Base-by-base conservation (phyloP, 1,284 basidiomycete species). In the Retiboletus fuscus region DNA sequence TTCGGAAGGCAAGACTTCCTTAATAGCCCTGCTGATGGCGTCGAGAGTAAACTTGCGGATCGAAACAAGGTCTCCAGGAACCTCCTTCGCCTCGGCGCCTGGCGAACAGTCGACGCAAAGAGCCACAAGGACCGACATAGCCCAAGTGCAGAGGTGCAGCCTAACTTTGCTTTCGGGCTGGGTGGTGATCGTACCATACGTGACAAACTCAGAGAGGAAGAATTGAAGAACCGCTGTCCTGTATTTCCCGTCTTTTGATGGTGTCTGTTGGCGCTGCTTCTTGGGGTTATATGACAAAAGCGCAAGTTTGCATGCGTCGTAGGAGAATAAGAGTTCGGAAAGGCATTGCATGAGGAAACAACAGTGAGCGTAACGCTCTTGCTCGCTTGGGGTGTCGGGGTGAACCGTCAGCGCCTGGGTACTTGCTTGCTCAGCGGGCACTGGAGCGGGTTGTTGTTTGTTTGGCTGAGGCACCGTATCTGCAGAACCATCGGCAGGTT, bases 21-120 rank as follows among this genome's bases (percentile, higher is more conserved):
- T 97, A 84, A 99, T 91, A 8, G 95, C 90, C 72, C 93, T 93
- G 75, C 91, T 93, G 72, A 99, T 87, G 2, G 93, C 92, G 76
- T 99, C 97, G 41, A 99, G 86, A 2, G 99, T 93, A 68, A 93
- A 92, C 82, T 96, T 97, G 71, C 98, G 93, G 26, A 97, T 93
- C 11, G 90, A 89, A n/a, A 94, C 87, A 24, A 99, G 86, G 67
- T 97, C 95, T 22, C 90, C 79, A 1, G 93, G 88, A 3, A 94
- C 85, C 41, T 96, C 95, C 80, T 96, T 96, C 68, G 88, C 80
- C 70, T 95, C 94, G 60, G 88, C 87, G 28, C 85, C 84, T 16
- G 90, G 85, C 5, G 89, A 87, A 16, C 90, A 91, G 78, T 99
- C 96, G 26, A 96, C 93, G 76, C 97, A 98, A 26, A 99, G 88